These are phyloP conservation scores for Dryas octopetala DNA, from an alignment of 306 rosid genomes.

Conservation along the genomic window DNA sequence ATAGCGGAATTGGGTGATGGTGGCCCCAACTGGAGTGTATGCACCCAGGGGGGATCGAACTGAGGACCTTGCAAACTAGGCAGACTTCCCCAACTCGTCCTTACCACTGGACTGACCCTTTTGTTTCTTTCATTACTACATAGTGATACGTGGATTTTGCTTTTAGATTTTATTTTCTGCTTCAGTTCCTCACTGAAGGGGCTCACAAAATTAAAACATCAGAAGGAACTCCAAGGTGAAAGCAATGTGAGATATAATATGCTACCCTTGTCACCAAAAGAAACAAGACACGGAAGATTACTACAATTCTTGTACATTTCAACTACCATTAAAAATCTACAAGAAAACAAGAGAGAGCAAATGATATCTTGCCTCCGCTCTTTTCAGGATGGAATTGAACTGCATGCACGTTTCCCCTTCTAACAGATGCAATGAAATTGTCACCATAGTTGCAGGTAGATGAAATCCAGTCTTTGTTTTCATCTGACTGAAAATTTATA, in stretches of 20 bases:
- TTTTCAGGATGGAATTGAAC: conserved; percentile 99
- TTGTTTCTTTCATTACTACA: not conserved
- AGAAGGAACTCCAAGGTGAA: conserved; percentile 1
- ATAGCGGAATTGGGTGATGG: too few species aligned
- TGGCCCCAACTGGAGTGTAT: too few species aligned
- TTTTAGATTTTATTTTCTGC: not conserved
- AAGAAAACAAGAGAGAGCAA: conserved; percentile 9
- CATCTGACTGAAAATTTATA: conserved; percentile 58
- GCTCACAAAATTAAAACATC: not conserved
- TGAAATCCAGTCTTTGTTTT: conserved; percentile 86
- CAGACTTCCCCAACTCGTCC: too few species aligned
- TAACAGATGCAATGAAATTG: conserved; percentile 79
- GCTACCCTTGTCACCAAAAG: not conserved
- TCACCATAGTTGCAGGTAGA: conserved; percentile 91
- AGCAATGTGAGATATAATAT: not conserved
- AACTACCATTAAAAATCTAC: not conserved
- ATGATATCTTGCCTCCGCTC: conserved; percentile 81
- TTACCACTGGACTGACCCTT: too few species aligned
- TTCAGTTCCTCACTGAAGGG: not conserved
- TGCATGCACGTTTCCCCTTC: conserved; percentile 92
- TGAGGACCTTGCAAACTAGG: too few species aligned
- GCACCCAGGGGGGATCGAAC: too few species aligned
- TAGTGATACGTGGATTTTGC: not conserved
- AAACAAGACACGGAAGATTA: not conserved
- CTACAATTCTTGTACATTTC: conserved; percentile 9